Evolutionary conservation across 2,329 filamentous ascomycete species (phyloP), one percentile per base, ranked within the genome.

Genomic region (Apiospora aurea): DNA sequence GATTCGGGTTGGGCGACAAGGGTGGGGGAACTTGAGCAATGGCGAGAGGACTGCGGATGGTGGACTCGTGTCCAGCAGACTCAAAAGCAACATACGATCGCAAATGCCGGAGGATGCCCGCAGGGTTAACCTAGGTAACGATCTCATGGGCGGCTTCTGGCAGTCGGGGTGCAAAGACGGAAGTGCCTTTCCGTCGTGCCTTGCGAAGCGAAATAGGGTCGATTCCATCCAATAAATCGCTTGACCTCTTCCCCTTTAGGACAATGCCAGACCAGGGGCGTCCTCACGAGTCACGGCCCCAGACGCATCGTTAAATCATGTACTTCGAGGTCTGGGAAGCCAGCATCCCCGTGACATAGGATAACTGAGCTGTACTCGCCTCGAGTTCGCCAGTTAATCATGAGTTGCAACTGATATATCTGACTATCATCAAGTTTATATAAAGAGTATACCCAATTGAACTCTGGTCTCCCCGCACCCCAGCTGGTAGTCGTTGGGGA

Each of bases 111-210:
- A 41, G 34, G 6, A 18, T 64, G 57, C 21, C 34, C 41, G 57
- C 57, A 64, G 57, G 57, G 57, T n/a, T 64, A 64, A n/a, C 57
- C 29, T 64, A 41, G 34, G 57, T 64, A 64, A 64, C 24, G 1
- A 21, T n/a, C 8, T 38, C 10, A 11, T 61, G 18, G 21, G 16
- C 29, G 29, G 34, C 10, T 64, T 41, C 29, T 64, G 57, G 29
- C 57, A 41, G 41, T 64, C 34, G 57, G 57, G 57, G n/a, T 38
- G 57, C n/a, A 64, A 64, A 14, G 8, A 64, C 57, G 57, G 57
- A 41, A 38, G 57, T 64, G 41, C 57, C 57, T 64, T n/a, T 24
- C 57, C 57, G 57, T 41, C 34, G 57, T 64, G n/a, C 18, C 57
- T 41, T 41, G 21, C 57, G 34, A 64, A 41, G 57, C 29, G 57